phyloP scores from a whole-genome alignment of 331 rosid genomes.

The Stylosanthes scabra region DNA sequence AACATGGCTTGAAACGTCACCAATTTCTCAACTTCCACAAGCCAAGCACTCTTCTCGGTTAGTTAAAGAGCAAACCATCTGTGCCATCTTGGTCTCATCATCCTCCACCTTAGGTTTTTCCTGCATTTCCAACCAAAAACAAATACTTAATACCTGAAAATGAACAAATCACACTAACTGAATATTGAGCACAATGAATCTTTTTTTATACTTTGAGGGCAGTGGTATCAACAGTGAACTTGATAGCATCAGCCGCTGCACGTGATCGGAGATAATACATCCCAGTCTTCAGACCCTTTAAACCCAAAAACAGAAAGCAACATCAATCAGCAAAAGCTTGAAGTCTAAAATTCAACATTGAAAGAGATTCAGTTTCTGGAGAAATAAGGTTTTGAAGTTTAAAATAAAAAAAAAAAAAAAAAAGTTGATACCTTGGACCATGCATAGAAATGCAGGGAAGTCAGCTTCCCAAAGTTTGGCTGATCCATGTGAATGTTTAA shows the following conservation, averaged over 20 bases:
- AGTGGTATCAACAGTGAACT: constrained; percentile 89
- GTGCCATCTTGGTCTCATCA: constrained; percentile 76
- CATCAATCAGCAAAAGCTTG: constrained; percentile 16
- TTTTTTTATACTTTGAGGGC: constrained; percentile 60
- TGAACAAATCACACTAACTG: background rate
- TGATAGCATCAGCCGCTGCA: constrained; percentile 95
- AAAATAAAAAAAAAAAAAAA: no score
- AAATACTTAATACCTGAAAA: background rate
- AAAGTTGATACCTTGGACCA: constrained; percentile 81
- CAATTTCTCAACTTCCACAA: constrained; percentile 72
- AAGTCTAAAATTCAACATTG: background rate
- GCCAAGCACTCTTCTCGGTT: constrained; percentile 94
- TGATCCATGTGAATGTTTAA: constrained; percentile 97
- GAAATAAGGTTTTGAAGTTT: background rate
- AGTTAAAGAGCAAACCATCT: constrained; percentile 91
- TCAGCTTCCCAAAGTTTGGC: constrained; percentile 90
- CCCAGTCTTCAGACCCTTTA: constrained; percentile 92
- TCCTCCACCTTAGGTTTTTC: constrained; percentile 53
- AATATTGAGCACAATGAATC: background rate
- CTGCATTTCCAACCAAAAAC: constrained; percentile 47
- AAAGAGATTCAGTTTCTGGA: background rate
- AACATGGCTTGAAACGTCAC: background rate
- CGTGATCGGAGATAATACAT: constrained; percentile 94
- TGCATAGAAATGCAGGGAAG: constrained; percentile 95
- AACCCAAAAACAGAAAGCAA: constrained; percentile 30